phyloP scores from a whole-genome alignment of 2,329 filamentous ascomycete species.

The Blastomyces gilchristii region DNA sequence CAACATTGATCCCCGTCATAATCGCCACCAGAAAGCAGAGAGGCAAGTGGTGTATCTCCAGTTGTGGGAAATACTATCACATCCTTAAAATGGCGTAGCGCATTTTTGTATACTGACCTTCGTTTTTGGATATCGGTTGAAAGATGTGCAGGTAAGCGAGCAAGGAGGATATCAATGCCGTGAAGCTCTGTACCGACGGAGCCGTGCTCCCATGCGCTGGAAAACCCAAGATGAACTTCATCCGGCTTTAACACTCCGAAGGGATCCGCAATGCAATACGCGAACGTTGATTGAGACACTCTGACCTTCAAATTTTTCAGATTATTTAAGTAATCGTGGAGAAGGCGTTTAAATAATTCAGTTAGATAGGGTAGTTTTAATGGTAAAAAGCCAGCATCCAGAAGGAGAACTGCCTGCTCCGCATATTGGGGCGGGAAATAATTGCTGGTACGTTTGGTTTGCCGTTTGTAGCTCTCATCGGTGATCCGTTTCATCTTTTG shows the following conservation, averaged over 20 bases:
- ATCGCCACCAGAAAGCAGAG: conserved; percentile 54
- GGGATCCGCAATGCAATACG: conserved; percentile 50
- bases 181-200: conserved; percentile 39
- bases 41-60: conserved; percentile 45
- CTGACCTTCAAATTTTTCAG: conserved; percentile 41
- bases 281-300: conserved; percentile 43
- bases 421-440: conserved; percentile 25
- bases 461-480: conserved; percentile 6
- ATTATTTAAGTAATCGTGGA: conserved; percentile 34
- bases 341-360: conserved; percentile 29
- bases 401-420: conserved; percentile 29
- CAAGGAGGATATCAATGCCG: conserved; percentile 44
- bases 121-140: conserved; percentile 51
- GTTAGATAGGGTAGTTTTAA: conserved; percentile 34
- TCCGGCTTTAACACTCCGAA: conserved; percentile 41
- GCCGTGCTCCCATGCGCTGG: conserved; percentile 33
- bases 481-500: conserved; percentile 10
- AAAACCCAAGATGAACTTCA: conserved; percentile 49
- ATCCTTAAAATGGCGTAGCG: conserved; percentile 46
- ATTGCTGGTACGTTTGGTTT: conserved; percentile 24
- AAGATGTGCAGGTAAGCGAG: conserved; percentile 47
- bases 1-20: conserved; percentile 55
- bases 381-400: conserved; percentile 41
- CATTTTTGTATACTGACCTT: conserved; percentile 38
- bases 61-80: conserved; percentile 48